phyloP scores from a whole-genome alignment of 2,329 filamentous ascomycete species.

The Colletotrichum higginsianum region DNA sequence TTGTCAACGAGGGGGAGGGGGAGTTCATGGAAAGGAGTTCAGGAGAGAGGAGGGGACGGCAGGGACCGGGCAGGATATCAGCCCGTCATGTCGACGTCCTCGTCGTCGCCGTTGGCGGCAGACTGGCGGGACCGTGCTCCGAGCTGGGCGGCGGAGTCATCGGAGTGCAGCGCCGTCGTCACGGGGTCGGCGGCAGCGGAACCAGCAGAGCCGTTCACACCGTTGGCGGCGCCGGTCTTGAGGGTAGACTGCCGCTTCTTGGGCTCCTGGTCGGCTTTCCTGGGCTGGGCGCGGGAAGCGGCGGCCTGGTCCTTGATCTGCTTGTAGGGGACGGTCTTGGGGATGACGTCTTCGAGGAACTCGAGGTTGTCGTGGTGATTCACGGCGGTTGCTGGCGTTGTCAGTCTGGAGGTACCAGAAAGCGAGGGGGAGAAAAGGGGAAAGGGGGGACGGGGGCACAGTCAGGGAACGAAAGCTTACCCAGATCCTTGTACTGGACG shows the following conservation, averaged over 20 bases:
- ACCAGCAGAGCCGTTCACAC: constrained; percentile 39
- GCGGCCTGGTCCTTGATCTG: constrained; percentile 78
- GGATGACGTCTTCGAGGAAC: constrained; percentile 92
- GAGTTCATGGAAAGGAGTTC: neutral
- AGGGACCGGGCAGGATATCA: constrained; percentile 48
- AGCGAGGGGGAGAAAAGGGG: too few species aligned
- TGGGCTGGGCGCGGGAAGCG: constrained; percentile 64
- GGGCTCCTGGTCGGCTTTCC: constrained; percentile 57
- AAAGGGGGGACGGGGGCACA: neutral
- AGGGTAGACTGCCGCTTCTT: constrained; percentile 46
- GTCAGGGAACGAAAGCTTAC: constrained; percentile 60
- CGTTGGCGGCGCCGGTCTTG: constrained; percentile 18
- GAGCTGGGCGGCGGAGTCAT: constrained; percentile 68
- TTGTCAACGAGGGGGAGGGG: neutral
- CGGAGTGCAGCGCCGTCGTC: constrained; percentile 44
- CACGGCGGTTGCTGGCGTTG: constrained; percentile 80
- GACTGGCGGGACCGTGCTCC: constrained; percentile 69
- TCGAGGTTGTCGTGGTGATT: constrained; percentile 93
- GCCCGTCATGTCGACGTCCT: constrained; percentile 73
- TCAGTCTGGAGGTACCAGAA: constrained; percentile 6
- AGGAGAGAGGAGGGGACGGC: too few species aligned
- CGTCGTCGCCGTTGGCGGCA: constrained; percentile 54
- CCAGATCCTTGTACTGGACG: constrained; percentile 95
- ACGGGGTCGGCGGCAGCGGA: constrained; percentile 9
- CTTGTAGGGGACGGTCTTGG: constrained; percentile 86